These are phyloP conservation scores for Ilyonectria robusta DNA, from an alignment of 2,329 filamentous ascomycete genomes.

Conservation along the genomic window DNA sequence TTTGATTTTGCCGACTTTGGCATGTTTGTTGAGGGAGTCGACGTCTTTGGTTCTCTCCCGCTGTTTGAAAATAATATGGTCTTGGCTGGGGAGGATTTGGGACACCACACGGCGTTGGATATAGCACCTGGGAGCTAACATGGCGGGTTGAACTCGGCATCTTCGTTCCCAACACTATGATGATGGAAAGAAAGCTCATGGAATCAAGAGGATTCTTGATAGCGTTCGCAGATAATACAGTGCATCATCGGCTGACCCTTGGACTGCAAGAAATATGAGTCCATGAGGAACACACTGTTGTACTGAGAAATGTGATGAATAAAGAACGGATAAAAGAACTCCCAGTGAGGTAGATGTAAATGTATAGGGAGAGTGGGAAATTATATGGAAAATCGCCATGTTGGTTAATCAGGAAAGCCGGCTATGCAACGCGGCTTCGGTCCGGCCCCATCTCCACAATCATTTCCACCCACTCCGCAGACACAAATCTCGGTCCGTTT, in stretches of 20 bases:
- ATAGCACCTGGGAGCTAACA: neutral
- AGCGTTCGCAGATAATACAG: too few species aligned
- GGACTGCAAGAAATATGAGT: too few species aligned
- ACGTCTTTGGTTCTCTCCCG: neutral
- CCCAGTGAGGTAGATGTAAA: too few species aligned
- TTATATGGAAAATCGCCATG: too few species aligned
- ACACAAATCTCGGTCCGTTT: too few species aligned
- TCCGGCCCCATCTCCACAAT: neutral
- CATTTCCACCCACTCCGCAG: too few species aligned
- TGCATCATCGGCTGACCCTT: too few species aligned
- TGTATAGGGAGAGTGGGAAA: too few species aligned
- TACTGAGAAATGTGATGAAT: too few species aligned
- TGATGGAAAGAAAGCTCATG: neutral
- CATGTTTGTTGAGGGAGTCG: slow-evolving; percentile 1
- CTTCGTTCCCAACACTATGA: neutral
- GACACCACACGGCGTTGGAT: neutral
- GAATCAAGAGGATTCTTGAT: neutral
- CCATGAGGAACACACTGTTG: too few species aligned
- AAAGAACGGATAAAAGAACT: too few species aligned
- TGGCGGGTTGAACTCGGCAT: neutral
- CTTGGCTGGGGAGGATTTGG: neutral
- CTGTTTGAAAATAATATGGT: neutral
- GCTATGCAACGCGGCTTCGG: neutral
- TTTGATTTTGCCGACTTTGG: slow-evolving; percentile 12
- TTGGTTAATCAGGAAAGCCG: neutral